Conservation (phyloP, 345 rosid genomes). For the Ceriops decandra region DNA sequence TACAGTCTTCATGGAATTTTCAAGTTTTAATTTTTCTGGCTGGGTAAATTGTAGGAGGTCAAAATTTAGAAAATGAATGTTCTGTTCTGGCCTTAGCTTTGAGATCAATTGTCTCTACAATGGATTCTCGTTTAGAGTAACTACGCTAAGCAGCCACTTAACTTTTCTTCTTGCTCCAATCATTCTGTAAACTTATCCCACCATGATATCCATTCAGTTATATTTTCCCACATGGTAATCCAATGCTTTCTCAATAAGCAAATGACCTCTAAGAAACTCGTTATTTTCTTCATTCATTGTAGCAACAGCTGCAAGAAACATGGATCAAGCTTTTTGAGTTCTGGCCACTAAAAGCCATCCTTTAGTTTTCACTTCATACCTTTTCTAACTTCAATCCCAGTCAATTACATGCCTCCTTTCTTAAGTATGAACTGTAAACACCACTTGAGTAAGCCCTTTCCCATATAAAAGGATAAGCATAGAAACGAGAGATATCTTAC, state of each 20-base stretch:
- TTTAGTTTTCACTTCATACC: background rate
- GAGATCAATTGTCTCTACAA: too few relatives aligned
- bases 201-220: too few relatives aligned
- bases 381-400: background rate
- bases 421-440: background rate
- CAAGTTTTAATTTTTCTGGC: too few relatives aligned
- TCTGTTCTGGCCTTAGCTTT: too few relatives aligned
- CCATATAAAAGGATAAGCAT: background rate
- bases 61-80: too few relatives aligned
- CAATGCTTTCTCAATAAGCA: background rate
- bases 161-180: too few relatives aligned
- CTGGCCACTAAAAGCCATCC: background rate
- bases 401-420: background rate
- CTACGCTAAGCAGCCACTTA: too few relatives aligned
- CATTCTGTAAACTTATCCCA: too few relatives aligned
- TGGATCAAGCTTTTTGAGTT: background rate
- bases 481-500: background rate
- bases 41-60: too few relatives aligned
- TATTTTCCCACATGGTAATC: too few relatives aligned
- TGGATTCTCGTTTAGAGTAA: too few relatives aligned
- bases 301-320: background rate
- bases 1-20: too few relatives aligned
- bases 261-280: background rate
- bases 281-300: background rate
- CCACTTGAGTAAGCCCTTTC: background rate